A percentile compares a stretch with the other conserved stretches of the same genome.
phyloP scores from a whole-genome alignment of 2,329 filamentous ascomycete genomes.

The Cercospora sp. region DNA sequence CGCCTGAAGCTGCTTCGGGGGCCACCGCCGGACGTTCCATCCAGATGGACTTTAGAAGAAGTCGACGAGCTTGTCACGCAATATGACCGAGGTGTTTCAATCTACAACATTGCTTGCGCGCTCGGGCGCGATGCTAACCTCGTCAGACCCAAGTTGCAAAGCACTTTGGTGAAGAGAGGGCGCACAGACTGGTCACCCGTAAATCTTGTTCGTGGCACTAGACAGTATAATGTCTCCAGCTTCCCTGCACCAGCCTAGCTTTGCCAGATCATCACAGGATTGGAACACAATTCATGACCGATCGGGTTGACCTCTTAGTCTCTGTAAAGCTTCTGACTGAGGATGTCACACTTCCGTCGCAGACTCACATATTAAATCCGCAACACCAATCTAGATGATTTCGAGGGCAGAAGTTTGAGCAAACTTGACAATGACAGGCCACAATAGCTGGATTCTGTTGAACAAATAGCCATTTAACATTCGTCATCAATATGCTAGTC shows the following conservation, averaged over 20 bases:
- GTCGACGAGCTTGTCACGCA: background rate
- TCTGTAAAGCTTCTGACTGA: background rate
- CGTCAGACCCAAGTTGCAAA: background rate
- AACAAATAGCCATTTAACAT: background rate
- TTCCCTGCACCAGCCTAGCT: background rate
- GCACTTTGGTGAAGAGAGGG: background rate
- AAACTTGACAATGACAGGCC: background rate
- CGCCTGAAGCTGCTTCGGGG: background rate
- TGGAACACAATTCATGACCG: background rate
- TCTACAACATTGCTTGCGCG: background rate
- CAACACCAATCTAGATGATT: background rate
- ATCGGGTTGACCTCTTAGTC: background rate
- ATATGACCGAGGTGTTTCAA: background rate
- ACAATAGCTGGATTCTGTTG: background rate
- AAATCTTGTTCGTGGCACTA: background rate
- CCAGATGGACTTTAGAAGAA: background rate
- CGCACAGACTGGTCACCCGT: background rate
- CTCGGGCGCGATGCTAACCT: background rate
- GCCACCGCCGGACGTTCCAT: background rate
- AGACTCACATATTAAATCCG: background rate
- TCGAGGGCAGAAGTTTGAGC: background rate
- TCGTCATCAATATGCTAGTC: constrained; percentile 5
- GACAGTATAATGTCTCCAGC: background rate
- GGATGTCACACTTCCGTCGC: background rate
- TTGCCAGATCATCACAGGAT: background rate